phyloP scores from a whole-genome alignment of 2,329 filamentous ascomycete genomes.

The Colletotrichum sp. region DNA sequence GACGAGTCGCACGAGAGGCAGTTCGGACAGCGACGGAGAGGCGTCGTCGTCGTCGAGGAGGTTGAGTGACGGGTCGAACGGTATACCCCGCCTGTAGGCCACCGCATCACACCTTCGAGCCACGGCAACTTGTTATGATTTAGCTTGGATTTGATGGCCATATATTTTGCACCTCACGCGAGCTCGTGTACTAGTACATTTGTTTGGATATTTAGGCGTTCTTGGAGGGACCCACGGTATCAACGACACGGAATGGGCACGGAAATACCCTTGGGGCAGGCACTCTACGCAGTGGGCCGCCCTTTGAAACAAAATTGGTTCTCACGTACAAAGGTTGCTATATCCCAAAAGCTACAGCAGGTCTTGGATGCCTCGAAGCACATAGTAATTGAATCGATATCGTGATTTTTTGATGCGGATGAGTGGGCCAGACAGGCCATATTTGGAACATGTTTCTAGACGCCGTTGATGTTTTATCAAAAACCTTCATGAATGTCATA shows the following conservation, averaged over 20 bases:
- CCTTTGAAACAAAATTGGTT: slow-evolving; percentile 4
- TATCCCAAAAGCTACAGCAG: neutral
- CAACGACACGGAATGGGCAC: slow-evolving; percentile 2
- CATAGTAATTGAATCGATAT: neutral
- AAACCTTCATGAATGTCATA: neutral
- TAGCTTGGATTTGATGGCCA: neutral
- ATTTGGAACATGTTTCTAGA: neutral
- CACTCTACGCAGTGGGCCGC: neutral
- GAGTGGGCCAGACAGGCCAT: neutral
- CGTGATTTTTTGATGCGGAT: neutral
- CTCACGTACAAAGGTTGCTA: neutral
- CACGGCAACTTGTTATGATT: neutral
- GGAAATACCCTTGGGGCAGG: slow-evolving; percentile 17
- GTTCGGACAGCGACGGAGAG: slow-evolving; percentile 27
- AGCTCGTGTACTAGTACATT: neutral
- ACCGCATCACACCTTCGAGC: neutral
- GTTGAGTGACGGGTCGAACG: slow-evolving; percentile 34
- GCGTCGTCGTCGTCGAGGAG: slow-evolving; percentile 24
- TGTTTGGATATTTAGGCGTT: neutral
- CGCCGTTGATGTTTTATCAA: neutral
- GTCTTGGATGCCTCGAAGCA: neutral
- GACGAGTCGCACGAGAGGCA: slow-evolving; percentile 25
- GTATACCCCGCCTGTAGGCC: slow-evolving; percentile 37
- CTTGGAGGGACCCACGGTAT: neutral
- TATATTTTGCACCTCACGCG: neutral